Percentiles rank a stretch among this genome's conserved stretches.
These are phyloP conservation scores for Aspergillus novofumigatus DNA, from an alignment of 2,329 filamentous ascomycete species.

Conservation along the genomic window DNA sequence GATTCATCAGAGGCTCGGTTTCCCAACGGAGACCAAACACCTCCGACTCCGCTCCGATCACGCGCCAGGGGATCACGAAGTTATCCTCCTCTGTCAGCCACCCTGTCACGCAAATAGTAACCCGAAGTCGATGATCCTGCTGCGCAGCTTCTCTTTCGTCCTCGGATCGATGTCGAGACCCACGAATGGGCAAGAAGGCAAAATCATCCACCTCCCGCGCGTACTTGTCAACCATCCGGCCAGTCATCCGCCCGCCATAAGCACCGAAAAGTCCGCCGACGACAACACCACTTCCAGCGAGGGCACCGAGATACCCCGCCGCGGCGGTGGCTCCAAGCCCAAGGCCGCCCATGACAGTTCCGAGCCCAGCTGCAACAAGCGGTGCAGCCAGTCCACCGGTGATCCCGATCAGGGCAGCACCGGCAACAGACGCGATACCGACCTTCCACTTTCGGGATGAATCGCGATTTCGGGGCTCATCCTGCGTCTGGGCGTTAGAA, in stretches of 20 bases:
- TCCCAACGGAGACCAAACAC: slow-evolving; percentile 84
- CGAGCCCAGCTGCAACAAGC: slow-evolving; percentile 72
- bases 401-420: slow-evolving; percentile 78
- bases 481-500: slow-evolving; percentile 71
- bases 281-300: slow-evolving; percentile 74
- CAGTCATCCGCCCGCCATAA: slow-evolving; percentile 79
- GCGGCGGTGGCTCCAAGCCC: slow-evolving; percentile 71
- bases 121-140: slow-evolving; percentile 64
- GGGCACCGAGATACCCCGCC: slow-evolving; percentile 71
- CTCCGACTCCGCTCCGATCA: slow-evolving; percentile 68
- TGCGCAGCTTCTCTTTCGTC: slow-evolving; percentile 38
- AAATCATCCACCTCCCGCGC: slow-evolving; percentile 84
- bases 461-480: slow-evolving; percentile 64
- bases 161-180: slow-evolving; percentile 45
- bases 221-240: slow-evolving; percentile 85
- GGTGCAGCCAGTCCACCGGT: slow-evolving; percentile 77
- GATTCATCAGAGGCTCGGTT: slow-evolving; percentile 67
- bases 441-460: slow-evolving; percentile 71
- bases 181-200: slow-evolving; percentile 71
- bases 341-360: slow-evolving; percentile 70
- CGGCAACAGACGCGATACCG: slow-evolving; percentile 79
- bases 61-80: slow-evolving; percentile 72
- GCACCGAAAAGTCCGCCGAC: slow-evolving; percentile 87
- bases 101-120: slow-evolving; percentile 79
- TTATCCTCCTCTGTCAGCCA: slow-evolving; percentile 72